phyloP scores from a whole-genome alignment of 228 moss, liverwort and hornwort genomes.

The Sphagnum magellanicum region DNA sequence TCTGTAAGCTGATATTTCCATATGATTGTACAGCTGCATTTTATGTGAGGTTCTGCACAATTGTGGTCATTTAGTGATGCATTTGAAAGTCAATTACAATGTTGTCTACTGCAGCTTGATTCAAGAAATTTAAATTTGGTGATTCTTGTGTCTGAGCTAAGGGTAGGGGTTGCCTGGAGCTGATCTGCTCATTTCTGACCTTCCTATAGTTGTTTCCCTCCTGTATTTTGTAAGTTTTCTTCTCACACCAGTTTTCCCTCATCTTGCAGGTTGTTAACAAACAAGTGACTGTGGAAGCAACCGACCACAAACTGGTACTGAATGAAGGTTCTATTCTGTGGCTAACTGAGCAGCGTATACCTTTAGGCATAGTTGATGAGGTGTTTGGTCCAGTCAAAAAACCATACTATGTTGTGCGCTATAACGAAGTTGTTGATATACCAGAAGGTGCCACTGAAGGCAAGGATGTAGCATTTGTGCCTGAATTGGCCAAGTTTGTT shows the following conservation, averaged over 20 bases:
- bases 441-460: conserved; percentile 52
- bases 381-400: conserved; percentile 88
- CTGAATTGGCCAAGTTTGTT: conserved; percentile 66
- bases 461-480: conserved; percentile 58
- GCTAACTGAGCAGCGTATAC: conserved; percentile 68
- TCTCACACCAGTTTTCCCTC: background rate
- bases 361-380: conserved; percentile 74
- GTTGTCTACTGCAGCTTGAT: too few species aligned
- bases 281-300: conserved; percentile 72
- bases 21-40: background rate
- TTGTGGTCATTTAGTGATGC: too few species aligned
- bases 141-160: background rate
- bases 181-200: background rate
- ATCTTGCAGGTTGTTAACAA: conserved; percentile 69
- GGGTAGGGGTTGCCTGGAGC: background rate
- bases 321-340: conserved; percentile 88
- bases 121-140: too few species aligned
- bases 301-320: conserved; percentile 51
- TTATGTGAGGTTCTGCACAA: too few species aligned
- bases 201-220: background rate
- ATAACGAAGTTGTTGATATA: conserved; percentile 57
- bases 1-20: conserved; percentile 45
- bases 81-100: too few species aligned
- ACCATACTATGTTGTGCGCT: conserved; percentile 70
- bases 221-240: background rate